Percentiles rank a stretch among this genome's conserved stretches.
phyloP scores from a whole-genome alignment of 805 yeast species.

The Maudiozyma saulgeensis region DNA sequence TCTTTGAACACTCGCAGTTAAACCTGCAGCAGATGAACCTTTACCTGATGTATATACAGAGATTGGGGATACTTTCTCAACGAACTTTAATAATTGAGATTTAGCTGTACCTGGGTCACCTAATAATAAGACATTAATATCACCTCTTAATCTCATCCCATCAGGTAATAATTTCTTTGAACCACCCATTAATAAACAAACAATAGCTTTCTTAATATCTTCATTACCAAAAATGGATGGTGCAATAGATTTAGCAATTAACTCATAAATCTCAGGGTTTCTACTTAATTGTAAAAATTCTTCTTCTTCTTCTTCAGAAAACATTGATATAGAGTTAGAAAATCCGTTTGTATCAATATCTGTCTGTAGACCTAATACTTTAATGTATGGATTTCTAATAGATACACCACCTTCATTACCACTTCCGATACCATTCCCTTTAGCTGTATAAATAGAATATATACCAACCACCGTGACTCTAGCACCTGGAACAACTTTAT shows the following conservation, averaged over 20 bases:
- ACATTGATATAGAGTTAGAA: slow-evolving; percentile 39
- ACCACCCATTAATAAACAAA: slow-evolving; percentile 90
- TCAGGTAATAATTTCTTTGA: slow-evolving; percentile 87
- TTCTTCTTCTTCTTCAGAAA: slow-evolving; percentile 90
- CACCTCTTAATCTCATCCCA: slow-evolving; percentile 95
- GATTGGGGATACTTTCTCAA: slow-evolving; percentile 88
- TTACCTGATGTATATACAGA: slow-evolving; percentile 97
- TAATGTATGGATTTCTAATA: slow-evolving; percentile 83
- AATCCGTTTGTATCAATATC: slow-evolving; percentile 66
- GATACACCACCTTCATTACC: slow-evolving; percentile 58
- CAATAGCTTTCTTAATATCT: slow-evolving; percentile 88
- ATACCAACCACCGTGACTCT: slow-evolving; percentile 88
- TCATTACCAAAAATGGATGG: slow-evolving; percentile 92
- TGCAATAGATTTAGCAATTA: slow-evolving; percentile 82
- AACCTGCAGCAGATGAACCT: slow-evolving; percentile 99
- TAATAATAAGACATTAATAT: slow-evolving; percentile 79
- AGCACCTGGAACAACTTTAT: slow-evolving; percentile 89
- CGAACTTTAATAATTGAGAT: slow-evolving; percentile 90
- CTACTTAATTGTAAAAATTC: slow-evolving; percentile 75
- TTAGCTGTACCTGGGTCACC: slow-evolving; percentile 99
- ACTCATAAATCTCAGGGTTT: slow-evolving; percentile 74
- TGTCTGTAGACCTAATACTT: slow-evolving; percentile 76
- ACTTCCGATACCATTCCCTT: slow-evolving; percentile 35
- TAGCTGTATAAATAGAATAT: slow-evolving; percentile 80
- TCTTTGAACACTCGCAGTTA: slow-evolving; percentile 95